Conservation (phyloP, 305 asterid genomes). For the Plantago coronopus region DNA sequence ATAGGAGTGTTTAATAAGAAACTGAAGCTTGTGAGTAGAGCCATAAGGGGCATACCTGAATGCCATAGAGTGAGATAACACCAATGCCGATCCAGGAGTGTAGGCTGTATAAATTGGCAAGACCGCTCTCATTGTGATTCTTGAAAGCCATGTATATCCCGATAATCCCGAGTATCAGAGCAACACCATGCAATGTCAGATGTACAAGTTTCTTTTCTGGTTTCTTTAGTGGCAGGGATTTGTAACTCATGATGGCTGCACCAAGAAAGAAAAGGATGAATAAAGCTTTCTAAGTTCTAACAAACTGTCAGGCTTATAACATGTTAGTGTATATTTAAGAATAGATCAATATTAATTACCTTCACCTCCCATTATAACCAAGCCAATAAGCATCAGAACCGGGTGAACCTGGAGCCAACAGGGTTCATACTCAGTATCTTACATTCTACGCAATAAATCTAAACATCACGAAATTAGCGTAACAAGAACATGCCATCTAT, state of each 20-base stretch:
- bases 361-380: constrained; percentile 78
- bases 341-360: constrained; percentile 42
- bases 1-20: not conserved
- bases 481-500: no score
- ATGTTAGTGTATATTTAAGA: not conserved
- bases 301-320: not conserved
- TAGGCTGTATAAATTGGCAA: constrained; percentile 84
- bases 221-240: constrained; percentile 69
- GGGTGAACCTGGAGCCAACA: constrained; percentile 71
- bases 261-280: constrained; percentile 11
- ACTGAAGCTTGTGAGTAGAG: not conserved
- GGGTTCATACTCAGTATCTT: constrained; percentile 4
- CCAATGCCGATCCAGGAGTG: constrained; percentile 97
- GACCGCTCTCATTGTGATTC: constrained; percentile 73
- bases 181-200: constrained; percentile 63
- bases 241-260: constrained; percentile 90
- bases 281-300: not conserved
- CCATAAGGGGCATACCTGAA: constrained; percentile 78
- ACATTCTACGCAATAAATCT: not conserved
- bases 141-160: constrained; percentile 86
- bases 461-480: not conserved
- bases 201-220: constrained; percentile 79
- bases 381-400: constrained; percentile 82
- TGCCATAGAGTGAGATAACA: constrained; percentile 66
- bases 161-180: constrained; percentile 75